Percentiles rank a stretch among this genome's conserved stretches.
These are phyloP conservation scores for Coemansia sp. DNA, from an alignment of 192 early-diverging fungal genomes.

Conservation along the genomic window DNA sequence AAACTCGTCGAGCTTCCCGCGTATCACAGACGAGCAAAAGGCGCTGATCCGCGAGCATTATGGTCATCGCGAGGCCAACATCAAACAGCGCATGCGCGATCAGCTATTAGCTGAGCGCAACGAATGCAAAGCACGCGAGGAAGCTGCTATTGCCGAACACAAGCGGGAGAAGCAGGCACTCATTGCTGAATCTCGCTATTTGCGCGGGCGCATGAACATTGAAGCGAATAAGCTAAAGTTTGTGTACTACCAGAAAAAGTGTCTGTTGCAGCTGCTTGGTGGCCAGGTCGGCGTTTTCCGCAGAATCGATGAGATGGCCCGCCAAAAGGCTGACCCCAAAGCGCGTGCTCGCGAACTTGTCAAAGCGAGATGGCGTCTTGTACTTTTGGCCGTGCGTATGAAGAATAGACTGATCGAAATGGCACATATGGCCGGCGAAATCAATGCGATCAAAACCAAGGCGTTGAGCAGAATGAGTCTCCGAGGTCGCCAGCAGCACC, in stretches of 20 bases:
- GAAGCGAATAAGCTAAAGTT: slow-evolving; percentile 14
- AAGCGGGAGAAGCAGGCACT: neutral
- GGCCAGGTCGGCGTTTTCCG: slow-evolving; percentile 27
- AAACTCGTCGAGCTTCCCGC: slow-evolving; percentile 20
- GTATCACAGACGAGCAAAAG: slow-evolving; percentile 31
- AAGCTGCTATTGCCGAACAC: neutral
- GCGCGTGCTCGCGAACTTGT: slow-evolving; percentile 8
- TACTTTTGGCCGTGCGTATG: slow-evolving; percentile 31
- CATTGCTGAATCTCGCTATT: slow-evolving; percentile 28
- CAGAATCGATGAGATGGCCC: slow-evolving; percentile 17
- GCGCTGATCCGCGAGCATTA: slow-evolving; percentile 23
- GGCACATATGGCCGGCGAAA: neutral
- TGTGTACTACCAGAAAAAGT: slow-evolving; percentile 24
- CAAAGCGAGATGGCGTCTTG: slow-evolving; percentile 26
- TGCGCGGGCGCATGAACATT: slow-evolving; percentile 23
- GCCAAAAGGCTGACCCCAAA: neutral
- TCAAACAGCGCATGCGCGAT: neutral
- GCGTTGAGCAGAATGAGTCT: slow-evolving; percentile 11
- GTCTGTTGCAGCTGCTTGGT: slow-evolving; percentile 31
- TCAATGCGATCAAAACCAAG: slow-evolving; percentile 23
- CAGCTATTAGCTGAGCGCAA: too few species aligned
- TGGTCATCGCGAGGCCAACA: slow-evolving; percentile 4
- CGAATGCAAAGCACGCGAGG: neutral
- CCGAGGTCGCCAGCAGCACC: neutral
- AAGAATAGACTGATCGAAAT: slow-evolving; percentile 15